Base-by-base conservation (phyloP, 2,329 filamentous ascomycete genomes). In the Fusarium nygamai region DNA sequence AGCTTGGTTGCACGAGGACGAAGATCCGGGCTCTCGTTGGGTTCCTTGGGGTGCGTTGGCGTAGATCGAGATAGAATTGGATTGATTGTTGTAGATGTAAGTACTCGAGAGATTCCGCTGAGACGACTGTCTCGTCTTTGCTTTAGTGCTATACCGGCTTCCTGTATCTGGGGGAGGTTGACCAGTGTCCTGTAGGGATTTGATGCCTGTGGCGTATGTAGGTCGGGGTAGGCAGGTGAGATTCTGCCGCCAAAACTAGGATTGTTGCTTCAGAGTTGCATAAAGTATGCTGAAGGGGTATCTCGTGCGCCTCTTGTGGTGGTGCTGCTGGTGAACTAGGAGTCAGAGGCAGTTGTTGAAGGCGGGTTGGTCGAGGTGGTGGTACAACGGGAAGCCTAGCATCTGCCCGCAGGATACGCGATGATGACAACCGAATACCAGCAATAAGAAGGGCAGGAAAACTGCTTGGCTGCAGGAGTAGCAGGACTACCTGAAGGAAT, bases 281-380 rank as follows among this genome's bases (percentile, higher is more conserved):
- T 76, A 61, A 65, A 69, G 57, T 77, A 74, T 78, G 66, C 72
- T 71, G 20, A 54, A 72, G 64, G 66, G 46, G 71, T 76, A 74
- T 67, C 73, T 72, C 67, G 65, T 76, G 72, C 61, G 70, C 61
- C 63, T 63, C 61, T 73, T 64, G 61, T 74, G 64, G 74, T 71
- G 70, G 67, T 69, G 63, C 62, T 65, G 72, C 47, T 64, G 64
- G 51, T 71, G 69, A 67, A 68, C 27, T 50, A 67, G 53, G 51
- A 74, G 54, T 66, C 53, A 66, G 61, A 65, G 61, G 65, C 33
- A 66, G 54, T 47, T 33, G 64, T 61, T 69, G 64, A 72, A 75
- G 69, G 48, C 73, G 58, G 63, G 62, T 46, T 69, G 66, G 67
- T 66, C 58, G 69, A 74, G 56, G 61, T 75, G 67, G 76, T 77